Percentiles rank a stretch among this genome's conserved stretches.
These are phyloP conservation scores for Ustilago nuda DNA, from an alignment of 1,284 basidiomycete species.

Conservation along the genomic window DNA sequence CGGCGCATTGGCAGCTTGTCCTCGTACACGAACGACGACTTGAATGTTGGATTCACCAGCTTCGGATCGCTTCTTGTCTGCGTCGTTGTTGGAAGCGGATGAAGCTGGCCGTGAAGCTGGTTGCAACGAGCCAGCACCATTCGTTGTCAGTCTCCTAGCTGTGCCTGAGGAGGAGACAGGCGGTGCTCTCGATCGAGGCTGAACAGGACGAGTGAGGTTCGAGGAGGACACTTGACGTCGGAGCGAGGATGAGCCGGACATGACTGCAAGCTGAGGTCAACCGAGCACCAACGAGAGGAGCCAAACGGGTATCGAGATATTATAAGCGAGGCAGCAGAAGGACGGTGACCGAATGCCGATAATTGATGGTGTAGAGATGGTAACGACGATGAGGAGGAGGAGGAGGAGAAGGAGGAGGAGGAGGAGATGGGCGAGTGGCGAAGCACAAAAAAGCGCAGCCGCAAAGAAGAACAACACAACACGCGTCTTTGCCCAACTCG, in stretches of 20 bases:
- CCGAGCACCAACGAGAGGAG: neutral
- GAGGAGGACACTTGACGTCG: conserved; percentile 46
- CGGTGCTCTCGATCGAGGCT: conserved; percentile 47
- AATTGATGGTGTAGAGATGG: neutral
- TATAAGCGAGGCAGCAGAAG: neutral
- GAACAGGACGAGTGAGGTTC: conserved; percentile 25
- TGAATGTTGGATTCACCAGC: conserved; percentile 62
- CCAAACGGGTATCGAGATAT: conserved; percentile 4
- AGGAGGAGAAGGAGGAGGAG: neutral
- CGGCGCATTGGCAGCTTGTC: conserved; percentile 46
- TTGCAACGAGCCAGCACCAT: conserved; percentile 14
- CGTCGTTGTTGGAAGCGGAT: conserved; percentile 27
- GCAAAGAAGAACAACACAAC: conserved; percentile 28
- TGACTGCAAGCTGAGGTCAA: conserved; percentile 16
- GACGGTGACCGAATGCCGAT: neutral
- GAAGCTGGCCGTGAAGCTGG: conserved; percentile 24
- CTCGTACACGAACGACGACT: conserved; percentile 66
- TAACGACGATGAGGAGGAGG: conserved; percentile 7
- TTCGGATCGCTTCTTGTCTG: conserved; percentile 25
- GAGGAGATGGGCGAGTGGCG: conserved; percentile 2
- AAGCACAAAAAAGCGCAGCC: conserved; percentile 5
- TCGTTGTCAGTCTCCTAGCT: conserved; percentile 31
- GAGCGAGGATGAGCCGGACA: conserved; percentile 35
- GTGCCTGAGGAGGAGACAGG: conserved; percentile 39
- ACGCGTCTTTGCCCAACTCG: conserved; percentile 19